Base-by-base conservation (phyloP, 1,284 basidiomycete species). In the Tilletia walkeri region DNA sequence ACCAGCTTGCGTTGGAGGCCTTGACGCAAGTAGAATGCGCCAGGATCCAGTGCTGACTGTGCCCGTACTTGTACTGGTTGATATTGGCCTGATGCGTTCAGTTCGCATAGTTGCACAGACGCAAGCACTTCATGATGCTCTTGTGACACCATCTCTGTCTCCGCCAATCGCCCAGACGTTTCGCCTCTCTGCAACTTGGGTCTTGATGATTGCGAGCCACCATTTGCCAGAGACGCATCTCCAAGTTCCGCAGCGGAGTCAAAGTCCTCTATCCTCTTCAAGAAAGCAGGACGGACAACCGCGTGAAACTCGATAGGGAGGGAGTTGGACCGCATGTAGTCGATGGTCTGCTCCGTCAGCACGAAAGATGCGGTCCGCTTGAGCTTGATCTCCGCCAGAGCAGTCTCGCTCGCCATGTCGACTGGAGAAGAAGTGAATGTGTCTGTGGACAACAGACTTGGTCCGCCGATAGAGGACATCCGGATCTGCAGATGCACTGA, bases 71-170 rank as follows among this genome's bases (percentile, higher is more conserved):
- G 90, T 0, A 95, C 92, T 3, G 94, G 90, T 45, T 86, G 84
- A 83, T 97, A 98, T 69, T 90, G 88, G 39, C 95, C 95, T 73
- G 91, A 89, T 4, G 91, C 89, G 36, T 89, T 90, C 45, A 99
- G 88, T 84, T 99, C 95, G 81, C 90, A 90, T 65, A 99, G 88
- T 80, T 94, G 91, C 47, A 96, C 84, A 86, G 90, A 91, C 6
- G 91, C 90, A 1, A 93, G 89, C 18, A 97, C 89, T 80, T 98
- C 94, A 84, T 99, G 95, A 36, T 87, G 86, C 83, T 97, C 92
- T 73, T 92, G 89, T 9, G 89, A 88, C n/a, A 95, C 88, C 77
- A 97, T 93, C 78, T 97, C 94, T 45, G 88, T 93, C 84, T 97
- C 47, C 92, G 89, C 90, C 93, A 83, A 66, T 66, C 77, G 72